phyloP scores from a whole-genome alignment of 1,139 yeast genomes.

The Candida tropicalis region DNA sequence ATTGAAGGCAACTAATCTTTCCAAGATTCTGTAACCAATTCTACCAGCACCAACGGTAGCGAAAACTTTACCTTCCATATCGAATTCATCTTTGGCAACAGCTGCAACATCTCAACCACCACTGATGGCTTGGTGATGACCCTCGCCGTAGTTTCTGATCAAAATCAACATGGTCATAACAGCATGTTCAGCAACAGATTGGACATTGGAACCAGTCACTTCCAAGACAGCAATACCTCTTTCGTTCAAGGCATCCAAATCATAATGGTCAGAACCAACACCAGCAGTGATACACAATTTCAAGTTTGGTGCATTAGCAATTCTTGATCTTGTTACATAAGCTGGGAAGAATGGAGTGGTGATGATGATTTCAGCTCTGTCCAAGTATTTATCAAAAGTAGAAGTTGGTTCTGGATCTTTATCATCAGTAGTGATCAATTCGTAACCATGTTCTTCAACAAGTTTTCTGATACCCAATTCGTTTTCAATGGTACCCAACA shows the following conservation, averaged over 20 bases:
- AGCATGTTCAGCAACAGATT: conserved; percentile 73
- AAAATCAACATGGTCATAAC: conserved; percentile 71
- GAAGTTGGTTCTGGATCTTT: conserved; percentile 66
- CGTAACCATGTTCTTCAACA: conserved; percentile 69
- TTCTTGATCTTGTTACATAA: conserved; percentile 66
- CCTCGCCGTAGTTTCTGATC: conserved; percentile 78
- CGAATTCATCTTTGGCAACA: conserved; percentile 18
- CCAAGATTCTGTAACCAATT: no score
- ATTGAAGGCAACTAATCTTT: no score
- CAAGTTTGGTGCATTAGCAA: conserved; percentile 71
- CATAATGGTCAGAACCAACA: no score
- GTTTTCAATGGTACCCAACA: no score
- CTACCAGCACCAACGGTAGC: no score
- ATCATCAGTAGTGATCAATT: conserved; percentile 63
- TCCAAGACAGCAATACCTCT: no score
- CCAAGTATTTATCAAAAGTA: conserved; percentile 63
- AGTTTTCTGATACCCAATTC: conserved; percentile 36
- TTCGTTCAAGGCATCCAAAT: no score
- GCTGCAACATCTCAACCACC: conserved; percentile 82
- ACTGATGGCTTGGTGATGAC: conserved; percentile 64
- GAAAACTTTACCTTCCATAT: no score
- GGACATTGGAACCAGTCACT: no score
- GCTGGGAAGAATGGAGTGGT: conserved; percentile 88
- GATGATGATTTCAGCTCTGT: conserved; percentile 74
- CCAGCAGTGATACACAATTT: conserved; percentile 45